Evolutionary conservation across 1,139 yeast genomes (phyloP).

Genomic region (Blastobotrys aristatus): DNA sequence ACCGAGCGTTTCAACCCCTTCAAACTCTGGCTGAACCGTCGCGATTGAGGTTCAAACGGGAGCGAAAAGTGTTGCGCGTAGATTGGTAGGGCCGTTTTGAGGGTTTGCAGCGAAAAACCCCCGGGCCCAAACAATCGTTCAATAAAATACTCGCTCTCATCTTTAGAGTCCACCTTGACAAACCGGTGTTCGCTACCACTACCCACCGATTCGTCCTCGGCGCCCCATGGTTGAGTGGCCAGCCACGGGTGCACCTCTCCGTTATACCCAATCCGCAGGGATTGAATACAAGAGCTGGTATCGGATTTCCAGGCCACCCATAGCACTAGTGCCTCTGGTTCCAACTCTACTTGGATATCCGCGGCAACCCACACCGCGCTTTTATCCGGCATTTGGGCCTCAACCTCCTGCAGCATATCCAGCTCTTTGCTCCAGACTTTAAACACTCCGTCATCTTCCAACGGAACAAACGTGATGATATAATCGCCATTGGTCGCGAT

Average conservation of each 20-base stretch:
- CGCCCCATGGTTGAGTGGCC: slow-evolving; percentile 10
- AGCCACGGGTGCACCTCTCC: slow-evolving; percentile 6
- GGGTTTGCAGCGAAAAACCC: slow-evolving; percentile 42
- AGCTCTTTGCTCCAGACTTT: slow-evolving; percentile 37
- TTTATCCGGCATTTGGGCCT: slow-evolving; percentile 27
- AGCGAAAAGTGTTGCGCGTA: slow-evolving; percentile 31
- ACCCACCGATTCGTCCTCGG: slow-evolving; percentile 6
- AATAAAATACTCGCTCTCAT: slow-evolving; percentile 38
- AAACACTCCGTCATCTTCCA: slow-evolving; percentile 39
- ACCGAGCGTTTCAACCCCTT: slow-evolving; percentile 24
- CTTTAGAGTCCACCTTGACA: slow-evolving; percentile 24
- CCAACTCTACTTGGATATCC: slow-evolving; percentile 31
- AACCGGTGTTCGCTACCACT: slow-evolving; percentile 1
- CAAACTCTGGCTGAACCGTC: not conserved
- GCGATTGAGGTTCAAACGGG: slow-evolving; percentile 4
- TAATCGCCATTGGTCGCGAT: slow-evolving; percentile 15
- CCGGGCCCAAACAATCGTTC: slow-evolving; percentile 46
- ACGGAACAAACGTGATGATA: slow-evolving; percentile 39
- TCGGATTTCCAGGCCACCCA: slow-evolving; percentile 62
- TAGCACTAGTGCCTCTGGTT: slow-evolving; percentile 26
- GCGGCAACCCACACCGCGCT: slow-evolving; percentile 49
- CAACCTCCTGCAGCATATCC: slow-evolving; percentile 31
- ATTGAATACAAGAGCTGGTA: slow-evolving; percentile 45
- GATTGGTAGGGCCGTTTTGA: slow-evolving; percentile 41
- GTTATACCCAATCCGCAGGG: slow-evolving; percentile 27